Evolutionary conservation across 805 yeast species (phyloP).

Genomic region (Nakazawaea laoshanensis): DNA sequence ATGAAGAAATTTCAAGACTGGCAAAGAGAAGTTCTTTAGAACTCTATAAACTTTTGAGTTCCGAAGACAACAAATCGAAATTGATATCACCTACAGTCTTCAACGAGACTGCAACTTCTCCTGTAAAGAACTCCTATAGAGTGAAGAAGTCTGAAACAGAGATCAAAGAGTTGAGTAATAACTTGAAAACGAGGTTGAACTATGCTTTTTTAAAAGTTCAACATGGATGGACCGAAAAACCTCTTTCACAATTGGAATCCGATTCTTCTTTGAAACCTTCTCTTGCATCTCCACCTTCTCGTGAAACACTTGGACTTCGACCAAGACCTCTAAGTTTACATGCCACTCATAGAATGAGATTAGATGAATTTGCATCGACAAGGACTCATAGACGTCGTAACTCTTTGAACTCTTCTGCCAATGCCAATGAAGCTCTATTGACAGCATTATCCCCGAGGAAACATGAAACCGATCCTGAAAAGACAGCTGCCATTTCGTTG

Average conservation of each 20-base stretch:
- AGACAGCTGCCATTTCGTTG: slow-evolving; percentile 47
- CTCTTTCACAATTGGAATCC: slow-evolving; percentile 8
- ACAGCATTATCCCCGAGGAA: slow-evolving; percentile 9
- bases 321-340: slow-evolving; percentile 10
- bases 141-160: slow-evolving; percentile 23
- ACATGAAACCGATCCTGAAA: slow-evolving; percentile 25
- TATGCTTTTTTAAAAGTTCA: slow-evolving; percentile 27
- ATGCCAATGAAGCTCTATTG: slow-evolving; percentile 9
- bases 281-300: slow-evolving; percentile 1
- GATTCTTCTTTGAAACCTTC: slow-evolving; percentile 1
- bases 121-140: slow-evolving; percentile 17
- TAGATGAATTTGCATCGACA: slow-evolving; percentile 9
- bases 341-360: slow-evolving; percentile 4
- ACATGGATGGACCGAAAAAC: slow-evolving; percentile 17
- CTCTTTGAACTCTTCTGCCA: slow-evolving; percentile 1
- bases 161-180: slow-evolving; percentile 26
- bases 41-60: slow-evolving; percentile 19
- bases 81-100: slow-evolving; percentile 14
- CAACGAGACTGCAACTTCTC: slow-evolving; percentile 19
- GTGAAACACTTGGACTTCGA: neutral
- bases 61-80: slow-evolving; percentile 7
- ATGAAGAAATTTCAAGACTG: slow-evolving; percentile 10
- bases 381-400: slow-evolving; percentile 2
- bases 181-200: slow-evolving; percentile 25
- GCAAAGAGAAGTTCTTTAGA: slow-evolving; percentile 24